A percentile compares a stretch with the other conserved stretches of the same genome.
Conservation (phyloP, 306 rosid species). For the Astragalus membranaceus region DNA sequence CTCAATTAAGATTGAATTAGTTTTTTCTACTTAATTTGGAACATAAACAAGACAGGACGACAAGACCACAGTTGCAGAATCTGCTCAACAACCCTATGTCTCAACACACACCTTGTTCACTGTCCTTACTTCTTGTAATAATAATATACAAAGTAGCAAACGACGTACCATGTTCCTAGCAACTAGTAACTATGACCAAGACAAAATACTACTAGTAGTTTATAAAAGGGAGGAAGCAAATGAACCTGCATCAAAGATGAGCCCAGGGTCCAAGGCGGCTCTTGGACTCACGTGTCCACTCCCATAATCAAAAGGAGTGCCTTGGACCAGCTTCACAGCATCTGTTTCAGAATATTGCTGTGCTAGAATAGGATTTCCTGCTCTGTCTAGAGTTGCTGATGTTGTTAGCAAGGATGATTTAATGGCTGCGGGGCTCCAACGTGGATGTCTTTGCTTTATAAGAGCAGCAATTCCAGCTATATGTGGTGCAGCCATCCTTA, state of each 20-base stretch:
- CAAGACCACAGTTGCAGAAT: neutral
- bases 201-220: neutral
- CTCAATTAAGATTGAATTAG: neutral
- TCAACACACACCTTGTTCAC: neutral
- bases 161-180: neutral
- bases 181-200: neutral
- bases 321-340: slow-evolving; percentile 60
- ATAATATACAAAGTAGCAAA: neutral
- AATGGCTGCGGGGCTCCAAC: slow-evolving; percentile 99
- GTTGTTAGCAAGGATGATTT: slow-evolving; percentile 96
- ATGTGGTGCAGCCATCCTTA: slow-evolving; percentile 99
- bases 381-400: slow-evolving; percentile 76
- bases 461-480: slow-evolving; percentile 98
- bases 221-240: slow-evolving; percentile 13
- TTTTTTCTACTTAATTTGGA: neutral
- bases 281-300: slow-evolving; percentile 92
- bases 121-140: neutral
- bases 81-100: neutral
- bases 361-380: slow-evolving; percentile 80
- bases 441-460: slow-evolving; percentile 85
- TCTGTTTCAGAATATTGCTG: slow-evolving; percentile 85
- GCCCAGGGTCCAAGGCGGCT: slow-evolving; percentile 96
- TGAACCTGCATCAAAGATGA: slow-evolving; percentile 86
- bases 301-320: slow-evolving; percentile 94
- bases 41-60: neutral